phyloP scores from a whole-genome alignment of 139 green algal genomes.

The Tetratostichococcus sp. region DNA sequence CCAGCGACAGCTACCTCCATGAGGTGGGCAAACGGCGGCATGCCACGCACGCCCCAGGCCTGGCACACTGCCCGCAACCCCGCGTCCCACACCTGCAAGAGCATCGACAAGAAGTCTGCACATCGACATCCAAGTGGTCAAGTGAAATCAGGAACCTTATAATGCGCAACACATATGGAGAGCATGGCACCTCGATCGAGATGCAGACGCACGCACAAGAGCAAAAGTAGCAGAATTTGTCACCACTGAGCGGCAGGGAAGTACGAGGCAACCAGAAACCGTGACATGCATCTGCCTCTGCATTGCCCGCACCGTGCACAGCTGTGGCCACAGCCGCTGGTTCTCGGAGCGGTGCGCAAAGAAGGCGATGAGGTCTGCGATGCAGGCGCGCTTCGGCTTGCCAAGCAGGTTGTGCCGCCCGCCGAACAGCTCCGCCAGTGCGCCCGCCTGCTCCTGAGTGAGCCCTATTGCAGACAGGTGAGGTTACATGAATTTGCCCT shows the following conservation, averaged over 20 bases:
- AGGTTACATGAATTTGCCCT: too few species aligned
- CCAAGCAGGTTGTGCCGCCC: slow-evolving; percentile 32
- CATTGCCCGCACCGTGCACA: slow-evolving; percentile 22
- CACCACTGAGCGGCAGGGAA: too few species aligned
- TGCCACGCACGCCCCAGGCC: not conserved
- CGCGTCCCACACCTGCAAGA: slow-evolving; percentile 40
- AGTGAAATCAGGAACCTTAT: too few species aligned
- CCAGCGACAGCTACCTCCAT: slow-evolving; percentile 48
- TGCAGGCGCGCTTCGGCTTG: slow-evolving; percentile 32
- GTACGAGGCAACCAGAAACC: too few species aligned
- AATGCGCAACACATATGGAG: too few species aligned
- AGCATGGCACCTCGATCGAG: too few species aligned
- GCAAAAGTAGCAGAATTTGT: not conserved
- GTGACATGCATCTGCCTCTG: too few species aligned
- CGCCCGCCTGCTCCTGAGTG: slow-evolving; percentile 32
- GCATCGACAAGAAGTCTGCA: too few species aligned
- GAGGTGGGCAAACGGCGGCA: slow-evolving; percentile 40
- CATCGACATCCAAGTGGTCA: too few species aligned
- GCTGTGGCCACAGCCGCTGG: slow-evolving; percentile 35
- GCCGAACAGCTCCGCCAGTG: slow-evolving; percentile 42
- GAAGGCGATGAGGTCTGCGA: slow-evolving; percentile 45
- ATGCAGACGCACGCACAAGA: not conserved
- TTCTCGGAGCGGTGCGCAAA: slow-evolving; percentile 33
- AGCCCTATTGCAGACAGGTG: slow-evolving; percentile 16
- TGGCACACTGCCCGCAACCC: slow-evolving; percentile 3